A percentile compares a stretch with the other conserved stretches of the same genome.
phyloP scores from a whole-genome alignment of 345 rosid genomes.

The Lepidium didymum region DNA sequence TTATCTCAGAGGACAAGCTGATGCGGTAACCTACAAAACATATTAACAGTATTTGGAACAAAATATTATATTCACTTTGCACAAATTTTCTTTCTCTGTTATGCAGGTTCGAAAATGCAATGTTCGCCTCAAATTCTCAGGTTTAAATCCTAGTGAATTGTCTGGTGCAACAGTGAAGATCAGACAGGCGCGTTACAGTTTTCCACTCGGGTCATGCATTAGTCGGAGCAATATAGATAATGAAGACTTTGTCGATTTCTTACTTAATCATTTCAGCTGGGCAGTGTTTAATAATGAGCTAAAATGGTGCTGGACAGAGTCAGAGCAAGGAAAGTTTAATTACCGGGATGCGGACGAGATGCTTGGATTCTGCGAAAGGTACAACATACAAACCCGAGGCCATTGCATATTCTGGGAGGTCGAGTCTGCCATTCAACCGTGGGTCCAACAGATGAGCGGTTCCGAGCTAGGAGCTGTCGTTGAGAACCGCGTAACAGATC shows the following conservation, averaged over 20 bases:
- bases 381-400: conserved; percentile 61
- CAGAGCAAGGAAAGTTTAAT: conserved; percentile 68
- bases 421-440: conserved; percentile 61
- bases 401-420: conserved; percentile 99
- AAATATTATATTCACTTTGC: background rate
- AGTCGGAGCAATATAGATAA: conserved; percentile 78
- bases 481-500: conserved; percentile 60
- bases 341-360: conserved; percentile 83
- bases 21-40: conserved; percentile 39
- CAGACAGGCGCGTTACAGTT: conserved; percentile 60
- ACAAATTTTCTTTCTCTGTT: conserved; percentile 4
- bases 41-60: background rate
- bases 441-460: conserved; percentile 62
- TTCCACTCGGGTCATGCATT: conserved; percentile 83
- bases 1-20: conserved; percentile 54
- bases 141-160: conserved; percentile 30
- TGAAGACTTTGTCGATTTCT: conserved; percentile 80
- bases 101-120: conserved; percentile 81
- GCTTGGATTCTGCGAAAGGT: conserved; percentile 59
- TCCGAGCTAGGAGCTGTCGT: conserved; percentile 51
- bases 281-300: conserved; percentile 90
- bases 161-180: conserved; percentile 52
- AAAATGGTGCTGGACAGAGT: conserved; percentile 97
- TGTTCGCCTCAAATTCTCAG: conserved; percentile 58
- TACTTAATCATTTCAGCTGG: conserved; percentile 76